Evolutionary conservation across 176 grass and related monocot species (phyloP).

Genomic region (Hsuehochloa calcarea): DNA sequence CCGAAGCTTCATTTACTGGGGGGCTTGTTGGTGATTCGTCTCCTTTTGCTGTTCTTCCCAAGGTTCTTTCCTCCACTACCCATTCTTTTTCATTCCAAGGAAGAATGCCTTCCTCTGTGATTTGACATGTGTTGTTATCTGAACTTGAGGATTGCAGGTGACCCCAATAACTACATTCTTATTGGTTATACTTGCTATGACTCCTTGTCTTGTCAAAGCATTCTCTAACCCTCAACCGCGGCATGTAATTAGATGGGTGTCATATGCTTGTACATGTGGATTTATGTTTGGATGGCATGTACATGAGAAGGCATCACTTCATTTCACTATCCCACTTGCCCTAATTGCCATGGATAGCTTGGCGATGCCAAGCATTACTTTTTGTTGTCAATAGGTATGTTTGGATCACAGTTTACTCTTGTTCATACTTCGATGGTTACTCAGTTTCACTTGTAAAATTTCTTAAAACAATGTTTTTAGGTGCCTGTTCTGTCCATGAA

Average conservation of each 20-base stretch:
- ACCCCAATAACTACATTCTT: conserved; percentile 81
- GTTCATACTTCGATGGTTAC: background rate
- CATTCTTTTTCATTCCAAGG: background rate
- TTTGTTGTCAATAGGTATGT: conserved; percentile 84
- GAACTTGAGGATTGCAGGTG: conserved; percentile 51
- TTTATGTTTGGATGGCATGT: conserved; percentile 99
- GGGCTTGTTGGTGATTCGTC: conserved; percentile 85
- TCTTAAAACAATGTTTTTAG: background rate
- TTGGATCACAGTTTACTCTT: background rate
- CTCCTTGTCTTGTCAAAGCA: conserved; percentile 74
- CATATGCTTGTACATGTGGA: conserved; percentile 79
- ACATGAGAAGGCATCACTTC: conserved; percentile 95
- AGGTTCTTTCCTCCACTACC: conserved; percentile 40
- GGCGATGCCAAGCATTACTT: conserved; percentile 74
- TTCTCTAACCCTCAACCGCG: conserved; percentile 69
- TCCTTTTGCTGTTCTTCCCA: conserved; percentile 80
- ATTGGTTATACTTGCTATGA: conserved; percentile 76
- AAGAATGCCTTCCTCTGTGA: background rate
- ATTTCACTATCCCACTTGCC: conserved; percentile 75
- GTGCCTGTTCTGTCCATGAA: no score
- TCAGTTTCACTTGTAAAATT: background rate
- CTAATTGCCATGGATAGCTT: conserved; percentile 78
- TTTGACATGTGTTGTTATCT: conserved; percentile 13
- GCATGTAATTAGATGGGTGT: conserved; percentile 80
- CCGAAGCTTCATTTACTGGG: conserved; percentile 84